These are phyloP conservation scores for Daldinia concentrica DNA, from an alignment of 495 filamentous ascomycete species.

Conservation along the genomic window DNA sequence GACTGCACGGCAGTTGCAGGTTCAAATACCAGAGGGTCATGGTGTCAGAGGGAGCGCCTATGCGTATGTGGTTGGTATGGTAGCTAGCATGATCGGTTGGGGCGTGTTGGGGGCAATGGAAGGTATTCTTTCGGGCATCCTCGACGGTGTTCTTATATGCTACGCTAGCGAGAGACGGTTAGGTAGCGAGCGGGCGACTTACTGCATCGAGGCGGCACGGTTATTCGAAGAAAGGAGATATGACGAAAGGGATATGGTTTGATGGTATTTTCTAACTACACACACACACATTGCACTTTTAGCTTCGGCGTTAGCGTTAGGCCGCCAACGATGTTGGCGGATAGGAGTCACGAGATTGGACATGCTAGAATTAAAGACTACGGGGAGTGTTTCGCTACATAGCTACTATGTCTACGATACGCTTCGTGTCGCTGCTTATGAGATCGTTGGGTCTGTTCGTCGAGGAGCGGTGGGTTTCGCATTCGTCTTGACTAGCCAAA, in stretches of 20 bases:
- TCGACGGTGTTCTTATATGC: constrained; percentile 92
- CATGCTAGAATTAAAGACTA: constrained; percentile 35
- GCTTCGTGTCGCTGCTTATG: background rate
- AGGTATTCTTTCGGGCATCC: constrained; percentile 87
- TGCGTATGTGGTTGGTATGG: constrained; percentile 90
- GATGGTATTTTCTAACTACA: constrained; percentile 39
- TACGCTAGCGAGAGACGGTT: constrained; percentile 88
- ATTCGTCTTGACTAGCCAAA: background rate
- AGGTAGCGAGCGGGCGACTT: constrained; percentile 72
- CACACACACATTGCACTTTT: constrained; percentile 28
- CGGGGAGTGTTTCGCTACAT: constrained; percentile 9
- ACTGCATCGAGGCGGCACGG: constrained; percentile 86
- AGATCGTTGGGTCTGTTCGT: background rate
- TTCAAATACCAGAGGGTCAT: constrained; percentile 59
- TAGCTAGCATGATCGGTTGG: constrained; percentile 95
- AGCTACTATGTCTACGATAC: background rate
- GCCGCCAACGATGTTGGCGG: constrained; percentile 34
- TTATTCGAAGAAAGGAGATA: constrained; percentile 72
- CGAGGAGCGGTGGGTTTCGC: background rate
- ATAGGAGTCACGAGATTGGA: constrained; percentile 44
- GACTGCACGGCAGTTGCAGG: constrained; percentile 75
- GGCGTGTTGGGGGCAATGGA: constrained; percentile 95
- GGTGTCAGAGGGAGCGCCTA: constrained; percentile 84
- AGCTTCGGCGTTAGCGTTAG: constrained; percentile 35
- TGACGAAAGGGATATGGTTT: constrained; percentile 49